Evolutionary conservation across 2,329 filamentous ascomycete species (phyloP).

Genomic region (Fusarium sublunatum): DNA sequence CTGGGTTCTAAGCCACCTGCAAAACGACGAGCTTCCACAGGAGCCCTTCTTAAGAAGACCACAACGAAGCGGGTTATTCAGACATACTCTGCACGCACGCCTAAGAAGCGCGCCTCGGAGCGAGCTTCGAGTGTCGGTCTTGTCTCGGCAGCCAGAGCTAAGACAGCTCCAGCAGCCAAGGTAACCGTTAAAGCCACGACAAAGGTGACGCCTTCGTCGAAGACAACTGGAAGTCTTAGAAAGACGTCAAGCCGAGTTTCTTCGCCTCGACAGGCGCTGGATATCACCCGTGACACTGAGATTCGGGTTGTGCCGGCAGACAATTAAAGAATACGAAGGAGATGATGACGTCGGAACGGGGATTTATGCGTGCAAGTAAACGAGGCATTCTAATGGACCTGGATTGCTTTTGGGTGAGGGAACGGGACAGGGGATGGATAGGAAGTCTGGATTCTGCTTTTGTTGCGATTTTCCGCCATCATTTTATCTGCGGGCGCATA

Average conservation of each 20-base stretch:
- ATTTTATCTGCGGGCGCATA: slow-evolving; percentile 23
- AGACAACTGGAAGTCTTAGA: slow-evolving; percentile 22
- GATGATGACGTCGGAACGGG: slow-evolving; percentile 18
- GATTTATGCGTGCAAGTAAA: slow-evolving; percentile 26
- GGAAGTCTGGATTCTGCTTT: slow-evolving; percentile 11
- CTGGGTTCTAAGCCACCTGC: slow-evolving; percentile 42
- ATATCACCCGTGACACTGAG: slow-evolving; percentile 35
- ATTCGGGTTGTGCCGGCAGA: slow-evolving; percentile 40
- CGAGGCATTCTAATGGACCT: slow-evolving; percentile 32
- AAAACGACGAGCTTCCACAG: slow-evolving; percentile 44
- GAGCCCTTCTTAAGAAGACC: slow-evolving; percentile 47
- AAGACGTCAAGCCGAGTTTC: slow-evolving; percentile 21
- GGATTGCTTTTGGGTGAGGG: slow-evolving; percentile 12
- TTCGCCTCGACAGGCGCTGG: slow-evolving; percentile 38
- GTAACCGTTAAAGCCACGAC: slow-evolving; percentile 30
- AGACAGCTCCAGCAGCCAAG: slow-evolving; percentile 23
- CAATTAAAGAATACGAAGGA: slow-evolving; percentile 15
- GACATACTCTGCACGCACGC: slow-evolving; percentile 43
- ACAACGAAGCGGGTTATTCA: slow-evolving; percentile 47
- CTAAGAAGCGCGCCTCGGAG: slow-evolving; percentile 39
- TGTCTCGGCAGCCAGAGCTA: slow-evolving; percentile 25
- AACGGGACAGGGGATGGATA: slow-evolving; percentile 16
- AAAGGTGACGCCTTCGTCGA: slow-evolving; percentile 12
- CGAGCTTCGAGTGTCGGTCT: slow-evolving; percentile 40
- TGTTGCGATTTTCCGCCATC: slow-evolving; percentile 10